Percentiles rank a stretch among this genome's conserved stretches.
Conservation (phyloP, 371 early-diverging fungal genomes). For the Mortierella sp. region DNA sequence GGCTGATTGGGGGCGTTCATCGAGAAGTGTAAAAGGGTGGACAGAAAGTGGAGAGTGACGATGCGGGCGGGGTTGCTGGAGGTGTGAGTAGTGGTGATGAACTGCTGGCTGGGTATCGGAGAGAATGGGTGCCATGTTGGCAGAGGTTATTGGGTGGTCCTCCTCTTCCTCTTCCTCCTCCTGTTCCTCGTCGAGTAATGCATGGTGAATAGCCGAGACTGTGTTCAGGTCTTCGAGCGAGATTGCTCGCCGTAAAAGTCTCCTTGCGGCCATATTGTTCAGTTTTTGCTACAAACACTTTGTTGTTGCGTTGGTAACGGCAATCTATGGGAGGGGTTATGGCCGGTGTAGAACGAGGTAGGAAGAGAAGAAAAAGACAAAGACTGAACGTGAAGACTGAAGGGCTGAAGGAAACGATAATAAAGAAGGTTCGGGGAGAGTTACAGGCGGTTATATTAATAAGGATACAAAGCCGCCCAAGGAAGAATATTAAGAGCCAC, state of each 20-base stretch:
- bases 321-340: no score
- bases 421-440: no score
- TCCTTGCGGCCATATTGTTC: not conserved
- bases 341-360: no score
- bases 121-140: not conserved
- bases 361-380: no score
- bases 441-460: no score
- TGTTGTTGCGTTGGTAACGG: no score
- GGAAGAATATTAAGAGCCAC: no score
- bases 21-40: not conserved
- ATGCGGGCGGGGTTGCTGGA: not conserved
- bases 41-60: not conserved
- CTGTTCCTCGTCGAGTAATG: not conserved
- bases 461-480: no score
- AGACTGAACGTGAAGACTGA: no score
- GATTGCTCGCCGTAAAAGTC: conserved; percentile 12
- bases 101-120: conserved; percentile 1
- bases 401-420: no score
- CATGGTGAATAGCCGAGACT: not conserved
- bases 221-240: conserved; percentile 7
- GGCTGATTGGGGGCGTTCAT: not conserved
- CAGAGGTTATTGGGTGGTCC: not conserved
- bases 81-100: not conserved
- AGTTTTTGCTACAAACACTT: no score
- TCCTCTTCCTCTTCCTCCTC: not conserved